phyloP scores from a whole-genome alignment of 2,329 filamentous ascomycete genomes.

The Ambrosiella cleistominuta region DNA sequence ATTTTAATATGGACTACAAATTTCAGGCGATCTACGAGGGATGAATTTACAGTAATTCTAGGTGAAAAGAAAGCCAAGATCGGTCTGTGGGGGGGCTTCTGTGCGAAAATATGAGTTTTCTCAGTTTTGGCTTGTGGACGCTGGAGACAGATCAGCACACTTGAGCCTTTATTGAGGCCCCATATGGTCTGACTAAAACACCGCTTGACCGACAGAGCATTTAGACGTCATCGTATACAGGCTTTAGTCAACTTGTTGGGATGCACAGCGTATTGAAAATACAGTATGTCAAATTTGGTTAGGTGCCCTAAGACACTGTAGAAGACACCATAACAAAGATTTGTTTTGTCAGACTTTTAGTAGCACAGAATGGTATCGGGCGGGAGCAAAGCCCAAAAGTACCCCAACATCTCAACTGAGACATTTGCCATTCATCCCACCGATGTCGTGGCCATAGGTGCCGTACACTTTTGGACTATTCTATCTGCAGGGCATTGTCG shows the following conservation, averaged over 20 bases:
- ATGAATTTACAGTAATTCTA: not conserved
- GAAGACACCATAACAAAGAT: slow-evolving; percentile 8
- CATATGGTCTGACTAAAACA: not conserved
- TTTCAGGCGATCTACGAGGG: not conserved
- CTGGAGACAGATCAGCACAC: not conserved
- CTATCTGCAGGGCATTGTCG: not conserved
- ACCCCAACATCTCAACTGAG: not conserved
- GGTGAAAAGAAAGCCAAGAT: not conserved
- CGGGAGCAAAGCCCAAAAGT: slow-evolving; percentile 3
- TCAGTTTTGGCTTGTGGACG: not conserved
- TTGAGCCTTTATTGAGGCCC: no score
- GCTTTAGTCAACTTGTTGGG: not conserved
- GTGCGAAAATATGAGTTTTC: not conserved
- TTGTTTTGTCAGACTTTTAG: slow-evolving; percentile 4
- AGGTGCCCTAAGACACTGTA: slow-evolving; percentile 9
- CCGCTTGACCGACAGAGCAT: not conserved
- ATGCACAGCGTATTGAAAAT: slow-evolving; percentile 1
- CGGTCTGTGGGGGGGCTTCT: not conserved
- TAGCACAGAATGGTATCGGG: not conserved
- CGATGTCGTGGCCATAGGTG: not conserved
- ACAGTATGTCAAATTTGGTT: slow-evolving; percentile 3
- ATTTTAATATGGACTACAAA: not conserved
- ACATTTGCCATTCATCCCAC: no score
- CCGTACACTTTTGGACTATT: slow-evolving; percentile 5
- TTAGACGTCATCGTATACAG: not conserved